These are phyloP conservation scores for Sphaerulina populicola DNA, from an alignment of 2,329 filamentous ascomycete species.

Conservation along the genomic window DNA sequence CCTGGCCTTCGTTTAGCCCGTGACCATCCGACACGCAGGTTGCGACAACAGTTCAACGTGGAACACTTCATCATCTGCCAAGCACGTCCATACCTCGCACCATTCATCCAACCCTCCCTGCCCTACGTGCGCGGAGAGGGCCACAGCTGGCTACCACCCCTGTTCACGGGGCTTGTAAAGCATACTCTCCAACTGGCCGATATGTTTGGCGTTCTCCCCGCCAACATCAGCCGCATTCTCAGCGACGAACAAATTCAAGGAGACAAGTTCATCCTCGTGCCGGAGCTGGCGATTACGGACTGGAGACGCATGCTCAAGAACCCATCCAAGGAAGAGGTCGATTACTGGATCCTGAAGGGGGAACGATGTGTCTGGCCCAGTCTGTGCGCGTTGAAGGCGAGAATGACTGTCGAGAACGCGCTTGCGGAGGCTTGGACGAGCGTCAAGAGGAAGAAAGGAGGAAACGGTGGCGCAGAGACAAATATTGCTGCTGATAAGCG, in stretches of 20 bases:
- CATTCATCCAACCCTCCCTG: constrained; percentile 48
- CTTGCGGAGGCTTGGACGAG: constrained; percentile 73
- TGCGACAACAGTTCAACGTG: constrained; percentile 79
- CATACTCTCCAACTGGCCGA: constrained; percentile 39
- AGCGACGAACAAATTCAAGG: constrained; percentile 63
- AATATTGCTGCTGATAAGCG: not conserved
- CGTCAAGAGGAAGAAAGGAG: constrained; percentile 1
- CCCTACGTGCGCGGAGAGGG: constrained; percentile 18
- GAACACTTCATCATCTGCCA: constrained; percentile 95
- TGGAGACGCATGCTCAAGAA: constrained; percentile 74
- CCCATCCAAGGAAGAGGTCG: constrained; percentile 64
- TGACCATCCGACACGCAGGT: constrained; percentile 52
- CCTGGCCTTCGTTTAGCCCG: not conserved
- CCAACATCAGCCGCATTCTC: constrained; percentile 23
- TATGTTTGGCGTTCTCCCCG: constrained; percentile 62
- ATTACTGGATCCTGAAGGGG: constrained; percentile 77
- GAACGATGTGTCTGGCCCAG: constrained; percentile 89
- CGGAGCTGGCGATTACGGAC: constrained; percentile 64
- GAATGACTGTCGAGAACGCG: constrained; percentile 78
- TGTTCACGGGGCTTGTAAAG: constrained; percentile 7
- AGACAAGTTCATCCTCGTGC: constrained; percentile 70
- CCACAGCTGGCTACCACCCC: constrained; percentile 2
- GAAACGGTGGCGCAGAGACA: not conserved
- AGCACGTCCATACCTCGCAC: constrained; percentile 79
- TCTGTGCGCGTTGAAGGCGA: constrained; percentile 68